Evolutionary conservation across 2,329 filamentous ascomycete genomes (phyloP), one percentile per base, ranked within the genome.

Genomic region (Fusarium chuoi): DNA sequence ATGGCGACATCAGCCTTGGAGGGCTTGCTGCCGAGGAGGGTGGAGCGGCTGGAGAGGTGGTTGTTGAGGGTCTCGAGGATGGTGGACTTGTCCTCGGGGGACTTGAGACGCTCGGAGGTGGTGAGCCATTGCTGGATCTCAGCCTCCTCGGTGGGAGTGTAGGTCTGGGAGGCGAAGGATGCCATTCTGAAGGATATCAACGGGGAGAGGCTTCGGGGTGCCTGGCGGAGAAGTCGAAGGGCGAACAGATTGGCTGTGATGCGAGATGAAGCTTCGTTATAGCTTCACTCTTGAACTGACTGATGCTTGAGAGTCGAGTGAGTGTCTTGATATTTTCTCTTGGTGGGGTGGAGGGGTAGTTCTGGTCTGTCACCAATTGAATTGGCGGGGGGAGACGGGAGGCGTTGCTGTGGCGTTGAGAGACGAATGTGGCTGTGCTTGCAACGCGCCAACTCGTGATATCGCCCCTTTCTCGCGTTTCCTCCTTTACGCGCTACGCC

Each of bases 91-190:
- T 91, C 87, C 67, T 89, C 86, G 38, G 88, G 81, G 66, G 83
- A 77, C 75, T 80, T 81, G 80, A 97, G 89, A 75, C 92, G 91
- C 70, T 91, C 89, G 46, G 94, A 90, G 51, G 93, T 93, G 79
- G 90, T 91, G 80, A 96, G 88, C 95, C 95, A 98, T 87, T 96
- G 92, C 84, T 92, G 91, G 82, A 98, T 93, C 85, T 98, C 94
- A 24, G 93, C 89, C 85, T 95, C 91, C 85, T 98, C 95, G 75
- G 90, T 89, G 78, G 92, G 87, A 72, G 90, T 90, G 86, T 96
- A 97, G 78, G 89, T 91, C 80, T 89, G 88, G 73, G 88, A 84
- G 74, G 89, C 86, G 85, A 94, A 90, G 79, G 88, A 84, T 60
- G 89, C 86, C 88, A 96, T 93, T 81, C 87, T 89, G 74, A 77